These are phyloP conservation scores for Sporothrix humicola DNA, from an alignment of 2,329 filamentous ascomycete species.

Conservation along the genomic window DNA sequence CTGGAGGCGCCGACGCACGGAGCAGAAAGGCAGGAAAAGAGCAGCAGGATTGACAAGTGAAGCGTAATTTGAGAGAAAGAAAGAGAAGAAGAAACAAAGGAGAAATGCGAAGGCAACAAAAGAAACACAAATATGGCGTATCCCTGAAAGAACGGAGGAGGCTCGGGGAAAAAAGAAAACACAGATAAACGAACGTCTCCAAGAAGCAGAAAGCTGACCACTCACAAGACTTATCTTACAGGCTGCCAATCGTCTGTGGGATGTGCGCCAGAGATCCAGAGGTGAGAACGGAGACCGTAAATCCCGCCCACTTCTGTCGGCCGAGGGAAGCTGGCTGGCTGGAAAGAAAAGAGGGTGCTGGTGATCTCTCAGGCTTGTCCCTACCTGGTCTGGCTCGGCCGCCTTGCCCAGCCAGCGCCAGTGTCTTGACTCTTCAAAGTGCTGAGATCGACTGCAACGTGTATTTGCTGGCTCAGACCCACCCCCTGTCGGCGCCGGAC, in stretches of 20 bases:
- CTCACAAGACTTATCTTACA: neutral
- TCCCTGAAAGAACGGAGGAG: too few relatives aligned
- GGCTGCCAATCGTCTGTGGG: neutral
- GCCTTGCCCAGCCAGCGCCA: slow-evolving; percentile 11
- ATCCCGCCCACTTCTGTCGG: slow-evolving; percentile 13
- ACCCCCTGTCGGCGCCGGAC: slow-evolving; percentile 10
- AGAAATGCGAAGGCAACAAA: neutral
- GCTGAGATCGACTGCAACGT: slow-evolving; percentile 18
- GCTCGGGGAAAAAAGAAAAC: neutral
- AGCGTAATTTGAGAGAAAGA: too few relatives aligned
- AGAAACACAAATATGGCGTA: neutral
- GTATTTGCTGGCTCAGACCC: slow-evolving; percentile 14
- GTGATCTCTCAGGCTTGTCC: slow-evolving; percentile 17
- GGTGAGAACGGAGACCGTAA: neutral
- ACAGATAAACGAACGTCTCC: neutral
- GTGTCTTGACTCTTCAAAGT: slow-evolving; percentile 7
- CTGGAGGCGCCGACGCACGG: slow-evolving; percentile 12
- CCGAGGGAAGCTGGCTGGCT: slow-evolving; percentile 6
- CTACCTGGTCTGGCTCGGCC: slow-evolving; percentile 2
- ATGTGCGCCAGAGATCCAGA: slow-evolving; percentile 6
- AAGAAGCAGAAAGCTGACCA: neutral
- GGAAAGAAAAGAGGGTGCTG: neutral
- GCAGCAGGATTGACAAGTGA: neutral
- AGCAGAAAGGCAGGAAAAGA: neutral
- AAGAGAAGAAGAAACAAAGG: neutral